These are phyloP conservation scores for Populus tomentosa DNA, from an alignment of 441 rosid genomes.

Conservation along the genomic window DNA sequence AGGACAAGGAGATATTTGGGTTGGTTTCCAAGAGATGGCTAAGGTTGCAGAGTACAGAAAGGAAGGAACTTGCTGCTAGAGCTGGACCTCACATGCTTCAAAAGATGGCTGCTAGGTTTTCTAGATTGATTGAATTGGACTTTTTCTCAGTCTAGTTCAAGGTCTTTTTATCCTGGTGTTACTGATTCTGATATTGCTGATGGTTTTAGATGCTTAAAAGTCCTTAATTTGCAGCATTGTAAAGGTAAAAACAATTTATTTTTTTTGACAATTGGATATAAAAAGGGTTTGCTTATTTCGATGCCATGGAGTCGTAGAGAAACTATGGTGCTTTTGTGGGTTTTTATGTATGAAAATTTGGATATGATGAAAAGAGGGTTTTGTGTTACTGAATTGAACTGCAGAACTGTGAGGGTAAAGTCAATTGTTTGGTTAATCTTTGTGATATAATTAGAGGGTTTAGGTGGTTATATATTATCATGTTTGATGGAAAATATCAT, in stretches of 20 bases:
- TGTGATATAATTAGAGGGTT: background rate
- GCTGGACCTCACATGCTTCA: constrained; percentile 91
- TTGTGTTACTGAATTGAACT: background rate
- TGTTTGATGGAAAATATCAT: background rate
- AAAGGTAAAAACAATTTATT: constrained; percentile 45
- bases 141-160: constrained; percentile 80
- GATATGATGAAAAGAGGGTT: background rate
- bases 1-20: constrained; percentile 79
- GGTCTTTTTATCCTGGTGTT: constrained; percentile 89
- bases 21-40: constrained; percentile 96
- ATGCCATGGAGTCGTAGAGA: background rate
- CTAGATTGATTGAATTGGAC: constrained; percentile 65
- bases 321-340: background rate
- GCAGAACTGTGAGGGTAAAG: background rate
- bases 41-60: constrained; percentile 74
- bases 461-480: background rate
- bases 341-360: background rate
- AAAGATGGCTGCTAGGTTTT: constrained; percentile 76
- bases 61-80: constrained; percentile 81
- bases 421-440: background rate
- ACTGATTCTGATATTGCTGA: constrained; percentile 84
- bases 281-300: background rate
- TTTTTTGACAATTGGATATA: background rate
- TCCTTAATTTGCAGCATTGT: constrained; percentile 66
- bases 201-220: constrained; percentile 59